A percentile compares a stretch with the other conserved stretches of the same genome.
These are phyloP conservation scores for Diplogelasinospora grovesii DNA, from an alignment of 495 filamentous ascomycete genomes.

Conservation along the genomic window DNA sequence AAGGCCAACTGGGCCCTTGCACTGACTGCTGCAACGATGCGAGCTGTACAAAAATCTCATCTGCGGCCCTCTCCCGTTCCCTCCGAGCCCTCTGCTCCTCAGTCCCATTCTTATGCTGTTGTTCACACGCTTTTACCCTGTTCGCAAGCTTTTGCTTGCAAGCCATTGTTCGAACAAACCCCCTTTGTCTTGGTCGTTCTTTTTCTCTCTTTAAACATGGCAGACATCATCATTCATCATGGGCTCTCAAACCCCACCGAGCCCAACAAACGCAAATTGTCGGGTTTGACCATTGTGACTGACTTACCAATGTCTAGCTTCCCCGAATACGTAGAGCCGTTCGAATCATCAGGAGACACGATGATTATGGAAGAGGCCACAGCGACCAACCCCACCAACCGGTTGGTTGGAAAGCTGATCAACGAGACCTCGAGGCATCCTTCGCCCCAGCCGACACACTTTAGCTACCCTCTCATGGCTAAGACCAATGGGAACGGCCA, in stretches of 20 bases:
- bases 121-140: too few relatives aligned
- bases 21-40: slow-evolving; percentile 3
- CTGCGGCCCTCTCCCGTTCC: not conserved
- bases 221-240: slow-evolving; percentile 13
- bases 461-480: slow-evolving; percentile 64
- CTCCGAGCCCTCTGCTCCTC: not conserved
- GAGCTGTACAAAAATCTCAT: slow-evolving; percentile 2
- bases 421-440: slow-evolving; percentile 46
- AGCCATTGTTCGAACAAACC: slow-evolving; percentile 8
- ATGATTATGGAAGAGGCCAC: slow-evolving; percentile 23
- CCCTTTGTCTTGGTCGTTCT: not conserved
- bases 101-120: not conserved
- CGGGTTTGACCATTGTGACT: slow-evolving; percentile 38
- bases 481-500: slow-evolving; percentile 50
- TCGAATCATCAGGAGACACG: slow-evolving; percentile 30
- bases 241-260: slow-evolving; percentile 5
- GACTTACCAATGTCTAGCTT: slow-evolving; percentile 37
- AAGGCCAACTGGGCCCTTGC: slow-evolving; percentile 12
- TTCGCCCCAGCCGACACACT: slow-evolving; percentile 86
- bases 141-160: too few relatives aligned
- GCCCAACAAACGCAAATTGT: slow-evolving; percentile 20
- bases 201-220: slow-evolving; percentile 16
- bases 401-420: slow-evolving; percentile 25
- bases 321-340: slow-evolving; percentile 30
- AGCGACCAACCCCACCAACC: slow-evolving; percentile 22